Conservation (phyloP, 306 rosid species). For the Delonix regia region DNA sequence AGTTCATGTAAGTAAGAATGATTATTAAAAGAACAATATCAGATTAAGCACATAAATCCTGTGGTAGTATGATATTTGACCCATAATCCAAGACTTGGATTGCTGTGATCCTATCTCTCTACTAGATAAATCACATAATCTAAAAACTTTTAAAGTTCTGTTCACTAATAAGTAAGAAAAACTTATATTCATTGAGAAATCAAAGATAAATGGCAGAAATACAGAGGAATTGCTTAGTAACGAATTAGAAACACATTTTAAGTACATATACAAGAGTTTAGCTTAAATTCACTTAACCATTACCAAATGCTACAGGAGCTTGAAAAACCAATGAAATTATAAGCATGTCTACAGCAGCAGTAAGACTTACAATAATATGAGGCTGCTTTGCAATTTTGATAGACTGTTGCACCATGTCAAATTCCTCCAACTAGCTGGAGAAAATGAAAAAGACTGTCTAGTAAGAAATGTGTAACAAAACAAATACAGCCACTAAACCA, state of each 20-base stretch:
- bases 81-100: not conserved
- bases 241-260: slow-evolving; percentile 4
- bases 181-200: not conserved
- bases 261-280: not conserved
- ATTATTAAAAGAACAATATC: too few species aligned
- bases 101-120: not conserved
- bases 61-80: not conserved
- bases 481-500: slow-evolving; percentile 4
- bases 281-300: slow-evolving; percentile 16
- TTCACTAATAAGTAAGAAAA: not conserved
- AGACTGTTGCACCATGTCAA: slow-evolving; percentile 71
- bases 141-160: not conserved
- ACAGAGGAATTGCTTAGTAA: not conserved
- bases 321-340: slow-evolving; percentile 9
- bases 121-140: slow-evolving; percentile 10
- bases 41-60: not conserved
- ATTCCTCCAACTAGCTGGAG: slow-evolving; percentile 88
- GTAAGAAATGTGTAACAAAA: not conserved
- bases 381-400: slow-evolving; percentile 75
- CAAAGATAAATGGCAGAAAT: not conserved
- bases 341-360: slow-evolving; percentile 19
- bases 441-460: slow-evolving; percentile 27
- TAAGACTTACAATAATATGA: slow-evolving; percentile 82
- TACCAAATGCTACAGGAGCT: not conserved
- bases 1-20: not conserved